Evolutionary conservation across 805 yeast species (phyloP).

Genomic region (Wickerhamiella azyma): DNA sequence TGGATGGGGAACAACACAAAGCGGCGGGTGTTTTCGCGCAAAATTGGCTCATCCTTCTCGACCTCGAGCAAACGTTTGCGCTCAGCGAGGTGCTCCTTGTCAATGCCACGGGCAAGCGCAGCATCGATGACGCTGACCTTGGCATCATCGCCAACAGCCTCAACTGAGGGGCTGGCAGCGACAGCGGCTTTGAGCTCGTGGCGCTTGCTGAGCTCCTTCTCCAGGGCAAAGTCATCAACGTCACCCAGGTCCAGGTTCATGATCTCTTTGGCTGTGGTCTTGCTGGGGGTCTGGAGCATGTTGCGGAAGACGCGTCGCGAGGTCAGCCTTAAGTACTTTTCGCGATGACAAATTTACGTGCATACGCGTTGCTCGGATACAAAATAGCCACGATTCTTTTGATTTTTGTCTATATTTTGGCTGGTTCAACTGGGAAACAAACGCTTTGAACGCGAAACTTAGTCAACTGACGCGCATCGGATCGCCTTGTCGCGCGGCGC

Average conservation of each 20-base stretch:
- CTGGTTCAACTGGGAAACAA: neutral
- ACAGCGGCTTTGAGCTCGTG: constrained; percentile 6
- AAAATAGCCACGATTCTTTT: neutral
- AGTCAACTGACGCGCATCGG: neutral
- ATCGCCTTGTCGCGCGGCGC: neutral
- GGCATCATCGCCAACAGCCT: constrained; percentile 31
- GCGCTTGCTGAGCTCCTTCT: constrained; percentile 12
- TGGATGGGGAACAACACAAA: constrained; percentile 92
- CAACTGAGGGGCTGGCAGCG: neutral
- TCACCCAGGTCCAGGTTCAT: constrained; percentile 35
- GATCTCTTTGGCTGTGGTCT: constrained; percentile 45
- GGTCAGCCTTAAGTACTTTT: constrained; percentile 6
- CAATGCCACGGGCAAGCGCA: constrained; percentile 15
- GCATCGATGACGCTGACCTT: constrained; percentile 21
- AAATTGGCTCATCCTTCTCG: constrained; percentile 82
- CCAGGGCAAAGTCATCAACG: constrained; percentile 18
- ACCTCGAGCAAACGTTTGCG: constrained; percentile 42
- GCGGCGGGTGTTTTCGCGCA: constrained; percentile 71
- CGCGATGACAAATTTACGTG: constrained; percentile 2
- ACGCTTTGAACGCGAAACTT: neutral
- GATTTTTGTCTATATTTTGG: neutral
- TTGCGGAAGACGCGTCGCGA: constrained; percentile 3
- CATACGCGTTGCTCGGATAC: neutral
- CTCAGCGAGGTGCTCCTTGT: constrained; percentile 18
- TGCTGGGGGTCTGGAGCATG: constrained; percentile 44